Conservation (phyloP, 2,329 filamentous ascomycete species). For the Sporothrix protearum region DNA sequence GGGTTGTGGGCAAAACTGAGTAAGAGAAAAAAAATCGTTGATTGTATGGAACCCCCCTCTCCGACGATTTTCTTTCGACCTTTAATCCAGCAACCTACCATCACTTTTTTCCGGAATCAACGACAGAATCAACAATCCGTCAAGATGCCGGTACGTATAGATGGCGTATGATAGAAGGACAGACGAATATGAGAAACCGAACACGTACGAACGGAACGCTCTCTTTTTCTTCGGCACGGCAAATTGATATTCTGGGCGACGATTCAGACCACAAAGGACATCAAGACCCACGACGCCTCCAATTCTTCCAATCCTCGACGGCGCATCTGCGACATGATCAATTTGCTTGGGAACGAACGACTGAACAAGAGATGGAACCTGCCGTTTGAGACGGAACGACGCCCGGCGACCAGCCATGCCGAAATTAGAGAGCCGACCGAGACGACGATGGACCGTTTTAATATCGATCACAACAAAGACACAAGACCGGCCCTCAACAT, state of each 20-base stretch:
- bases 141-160: slow-evolving; percentile 41
- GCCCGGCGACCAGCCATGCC: neutral
- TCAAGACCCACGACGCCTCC: neutral
- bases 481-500: slow-evolving; percentile 20
- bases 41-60: slow-evolving; percentile 22
- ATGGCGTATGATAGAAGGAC: neutral
- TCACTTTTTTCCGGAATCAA: slow-evolving; percentile 32
- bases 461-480: neutral
- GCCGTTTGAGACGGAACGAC: neutral
- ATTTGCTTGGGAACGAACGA: neutral
- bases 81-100: slow-evolving; percentile 25
- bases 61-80: slow-evolving; percentile 27
- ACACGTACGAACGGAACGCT: slow-evolving; percentile 4
- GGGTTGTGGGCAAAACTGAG: slow-evolving; percentile 12
- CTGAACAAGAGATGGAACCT: neutral
- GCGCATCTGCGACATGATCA: neutral
- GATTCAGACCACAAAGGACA: neutral
- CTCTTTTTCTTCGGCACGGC: neutral
- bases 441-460: neutral
- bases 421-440: neutral
- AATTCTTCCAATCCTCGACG: neutral
- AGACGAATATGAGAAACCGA: neutral
- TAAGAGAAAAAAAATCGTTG: slow-evolving; percentile 22
- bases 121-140: slow-evolving; percentile 35
- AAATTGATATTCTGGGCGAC: neutral